Percentiles rank a stretch among this genome's conserved stretches.
Conservation (phyloP, 2,329 filamentous ascomycete genomes). For the Neophaeococcomyces aloes region DNA sequence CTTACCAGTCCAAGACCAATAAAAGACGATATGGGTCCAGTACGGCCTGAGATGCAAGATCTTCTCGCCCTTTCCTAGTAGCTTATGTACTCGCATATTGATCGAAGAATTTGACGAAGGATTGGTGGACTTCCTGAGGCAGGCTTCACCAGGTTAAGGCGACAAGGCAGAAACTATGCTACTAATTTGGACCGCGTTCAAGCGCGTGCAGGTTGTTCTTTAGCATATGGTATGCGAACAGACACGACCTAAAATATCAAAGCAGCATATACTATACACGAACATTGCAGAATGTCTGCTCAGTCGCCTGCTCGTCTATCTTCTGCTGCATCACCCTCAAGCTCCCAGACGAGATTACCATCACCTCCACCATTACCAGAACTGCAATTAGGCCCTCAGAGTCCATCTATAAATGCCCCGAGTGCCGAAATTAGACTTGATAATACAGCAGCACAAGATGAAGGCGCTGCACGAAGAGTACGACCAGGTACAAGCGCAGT, state of each 20-base stretch:
- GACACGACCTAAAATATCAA: constrained; percentile 5
- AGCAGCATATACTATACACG: constrained; percentile 4
- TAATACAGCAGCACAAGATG: constrained; percentile 49
- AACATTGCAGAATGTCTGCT: constrained; percentile 6
- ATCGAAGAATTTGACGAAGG: too few relatives aligned
- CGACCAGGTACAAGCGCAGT: constrained; percentile 83
- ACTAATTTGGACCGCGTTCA: not conserved
- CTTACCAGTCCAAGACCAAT: too few relatives aligned
- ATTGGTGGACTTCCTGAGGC: too few relatives aligned
- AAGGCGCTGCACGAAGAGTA: constrained; percentile 71
- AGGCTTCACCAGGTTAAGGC: too few relatives aligned
- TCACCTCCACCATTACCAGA: constrained; percentile 91
- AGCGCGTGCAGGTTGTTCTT: not conserved
- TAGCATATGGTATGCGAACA: constrained; percentile 2
- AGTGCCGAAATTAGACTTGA: constrained; percentile 47
- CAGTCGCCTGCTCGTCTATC: constrained; percentile 25
- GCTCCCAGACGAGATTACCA: constrained; percentile 82
- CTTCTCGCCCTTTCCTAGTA: too few relatives aligned
- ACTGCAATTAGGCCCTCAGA: constrained; percentile 76
- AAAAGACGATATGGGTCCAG: too few relatives aligned
- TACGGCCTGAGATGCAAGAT: too few relatives aligned
- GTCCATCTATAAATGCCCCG: constrained; percentile 55
- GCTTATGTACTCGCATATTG: too few relatives aligned
- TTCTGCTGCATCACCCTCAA: constrained; percentile 44
- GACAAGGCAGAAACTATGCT: not conserved